These are phyloP conservation scores for Hemerocallis citrina DNA, from an alignment of 106 monocot genomes.

Conservation along the genomic window DNA sequence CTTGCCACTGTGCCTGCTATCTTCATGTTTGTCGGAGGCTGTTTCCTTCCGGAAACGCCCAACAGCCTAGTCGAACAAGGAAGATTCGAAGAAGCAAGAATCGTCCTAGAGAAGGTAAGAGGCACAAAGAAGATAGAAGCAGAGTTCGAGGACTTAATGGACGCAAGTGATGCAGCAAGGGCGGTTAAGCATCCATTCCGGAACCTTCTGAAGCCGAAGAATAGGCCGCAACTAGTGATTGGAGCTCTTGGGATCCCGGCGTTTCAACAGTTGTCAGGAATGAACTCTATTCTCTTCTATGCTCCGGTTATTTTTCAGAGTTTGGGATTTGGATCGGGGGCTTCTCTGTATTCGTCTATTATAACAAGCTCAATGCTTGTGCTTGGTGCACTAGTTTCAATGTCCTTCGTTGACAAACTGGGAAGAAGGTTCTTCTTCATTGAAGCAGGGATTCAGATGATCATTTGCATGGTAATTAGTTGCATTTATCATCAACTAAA, in stretches of 20 bases:
- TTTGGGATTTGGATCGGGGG: constrained; percentile 39
- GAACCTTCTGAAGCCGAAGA: constrained; percentile 31
- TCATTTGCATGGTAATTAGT: constrained; percentile 26
- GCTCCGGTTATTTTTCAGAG: constrained; percentile 54
- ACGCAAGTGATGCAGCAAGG: constrained; percentile 34
- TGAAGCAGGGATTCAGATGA: constrained; percentile 52
- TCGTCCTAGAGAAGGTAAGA: constrained; percentile 24
- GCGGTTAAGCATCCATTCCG: constrained; percentile 47
- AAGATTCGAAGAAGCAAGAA: constrained; percentile 29
- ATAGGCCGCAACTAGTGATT: constrained; percentile 40
- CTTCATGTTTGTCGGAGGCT: constrained; percentile 49
- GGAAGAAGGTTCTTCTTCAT: constrained; percentile 51
- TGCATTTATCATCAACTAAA: background rate
- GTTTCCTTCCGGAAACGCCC: constrained; percentile 43
- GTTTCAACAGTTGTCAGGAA: constrained; percentile 50
- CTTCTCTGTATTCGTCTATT: constrained; percentile 40
- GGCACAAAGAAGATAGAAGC: constrained; percentile 34
- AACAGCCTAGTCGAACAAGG: constrained; percentile 54
- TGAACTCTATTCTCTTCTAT: constrained; percentile 51
- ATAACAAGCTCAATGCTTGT: constrained; percentile 42
- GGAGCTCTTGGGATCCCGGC: constrained; percentile 46
- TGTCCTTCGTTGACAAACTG: constrained; percentile 26
- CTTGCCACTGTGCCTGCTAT: constrained; percentile 40
- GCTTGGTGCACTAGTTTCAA: constrained; percentile 31
- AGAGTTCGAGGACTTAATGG: constrained; percentile 41